Evolutionary conservation across 1,139 yeast genomes (phyloP), one percentile per base, ranked within the genome.

Genomic region (Suhomyces bribrorum): DNA sequence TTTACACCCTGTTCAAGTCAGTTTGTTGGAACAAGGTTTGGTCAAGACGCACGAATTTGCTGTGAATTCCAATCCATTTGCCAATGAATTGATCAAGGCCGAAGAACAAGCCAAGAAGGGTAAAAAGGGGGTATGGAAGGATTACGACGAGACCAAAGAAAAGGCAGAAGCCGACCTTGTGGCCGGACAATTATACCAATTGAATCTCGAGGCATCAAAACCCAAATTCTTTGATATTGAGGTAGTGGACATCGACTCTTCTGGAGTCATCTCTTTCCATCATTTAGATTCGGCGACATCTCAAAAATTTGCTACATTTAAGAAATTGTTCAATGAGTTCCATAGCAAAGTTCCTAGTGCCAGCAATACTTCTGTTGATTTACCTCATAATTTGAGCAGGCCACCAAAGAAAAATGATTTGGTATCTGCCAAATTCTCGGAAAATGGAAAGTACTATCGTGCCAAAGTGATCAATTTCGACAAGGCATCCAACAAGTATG

Each of bases 1-100:
- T 1, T 57, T 64, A 24, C 45, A 50, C 17, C 89, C 95, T 11
- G 71, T 84, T 40, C 89, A 86, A 51, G 65, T 74, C 5, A 61
- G 68, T n/a, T 67, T 88, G 40, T 69, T 85, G 45, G 73, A 73
- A 34, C 76, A 76, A 43, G 96, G 96, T 2, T 71, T 76, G 40
- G 86, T 79, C 13, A 71, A 76, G 47, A 62, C 79, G 14, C 94
- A 86, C 52, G 88, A 77, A 34, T 73, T 75, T 41, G 83, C 92
- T 1, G 78, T 85, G 8, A 64, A 66, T 38, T 75, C 77, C 36
- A 81, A 86, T 35, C 76, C 81, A 22, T 75, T 65, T 50, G 77
- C 71, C 29, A 56, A 69, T 15, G 79, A 75, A 34, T 68, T 87
- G 31, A 60, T 66, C 32, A 77, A 71, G 28, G 88, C 92, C 2